These are phyloP conservation scores for Trebouxia gelatinosa DNA, from an alignment of 163 green algal species.

Conservation along the genomic window DNA sequence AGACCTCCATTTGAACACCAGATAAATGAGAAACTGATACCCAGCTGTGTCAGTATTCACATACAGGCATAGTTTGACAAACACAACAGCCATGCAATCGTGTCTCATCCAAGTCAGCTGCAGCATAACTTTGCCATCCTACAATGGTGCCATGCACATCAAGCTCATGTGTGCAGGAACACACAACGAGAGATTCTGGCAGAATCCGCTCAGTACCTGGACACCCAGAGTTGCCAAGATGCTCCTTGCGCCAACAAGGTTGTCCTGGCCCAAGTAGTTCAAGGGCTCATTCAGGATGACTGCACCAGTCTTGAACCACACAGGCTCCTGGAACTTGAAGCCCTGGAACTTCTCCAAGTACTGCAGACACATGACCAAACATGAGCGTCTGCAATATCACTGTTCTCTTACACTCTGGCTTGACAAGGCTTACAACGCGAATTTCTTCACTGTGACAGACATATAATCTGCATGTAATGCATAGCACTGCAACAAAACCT, in stretches of 20 bases:
- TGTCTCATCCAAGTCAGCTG: not conserved
- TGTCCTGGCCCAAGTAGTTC: conserved; percentile 44
- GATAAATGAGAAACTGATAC: not conserved
- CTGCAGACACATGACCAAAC: too few species aligned
- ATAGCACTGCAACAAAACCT: too few species aligned
- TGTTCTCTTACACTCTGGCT: too few species aligned
- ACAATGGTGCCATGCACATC: not conserved
- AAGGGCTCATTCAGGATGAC: conserved; percentile 46
- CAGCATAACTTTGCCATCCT: too few species aligned
- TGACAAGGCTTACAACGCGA: too few species aligned
- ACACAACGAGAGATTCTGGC: not conserved
- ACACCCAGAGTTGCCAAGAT: conserved; percentile 25
- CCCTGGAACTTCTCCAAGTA: conserved; percentile 30
- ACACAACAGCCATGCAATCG: not conserved
- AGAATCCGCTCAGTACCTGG: conserved; percentile 41
- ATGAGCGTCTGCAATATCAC: too few species aligned
- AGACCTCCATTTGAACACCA: not conserved
- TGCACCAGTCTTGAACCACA: conserved; percentile 70
- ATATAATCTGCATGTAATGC: too few species aligned
- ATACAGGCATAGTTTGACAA: not conserved
- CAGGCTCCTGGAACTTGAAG: conserved; percentile 32
- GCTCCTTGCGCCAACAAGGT: conserved; percentile 25
- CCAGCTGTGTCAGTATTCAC: not conserved
- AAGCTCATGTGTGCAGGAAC: not conserved
- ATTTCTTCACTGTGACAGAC: too few species aligned